Percentiles rank a stretch among this genome's conserved stretches.
Evolutionary conservation across 2,329 filamentous ascomycete genomes (phyloP).

Genomic region (Neopestalotiopsis sp.): DNA sequence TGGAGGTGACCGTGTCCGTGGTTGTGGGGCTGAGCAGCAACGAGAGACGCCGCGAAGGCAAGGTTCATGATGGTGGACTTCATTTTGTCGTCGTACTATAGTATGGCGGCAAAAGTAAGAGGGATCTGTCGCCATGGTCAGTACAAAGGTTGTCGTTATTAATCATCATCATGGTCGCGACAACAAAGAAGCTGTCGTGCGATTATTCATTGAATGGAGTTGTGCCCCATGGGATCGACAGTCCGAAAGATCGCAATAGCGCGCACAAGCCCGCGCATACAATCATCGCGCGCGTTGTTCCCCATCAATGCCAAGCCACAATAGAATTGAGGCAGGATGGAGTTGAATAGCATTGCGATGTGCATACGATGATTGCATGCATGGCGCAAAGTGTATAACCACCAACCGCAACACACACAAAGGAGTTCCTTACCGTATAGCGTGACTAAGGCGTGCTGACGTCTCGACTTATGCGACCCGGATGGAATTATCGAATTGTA

Average conservation of each 20-base stretch:
- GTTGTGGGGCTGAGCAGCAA: conserved; percentile 62
- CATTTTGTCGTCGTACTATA: conserved; percentile 40
- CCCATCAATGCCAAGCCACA: neutral
- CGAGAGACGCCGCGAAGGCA: conserved; percentile 59
- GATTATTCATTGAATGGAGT: neutral
- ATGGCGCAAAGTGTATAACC: neutral
- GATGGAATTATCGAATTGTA: neutral
- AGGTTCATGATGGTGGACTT: conserved; percentile 53
- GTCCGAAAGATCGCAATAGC: neutral
- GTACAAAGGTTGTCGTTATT: neutral
- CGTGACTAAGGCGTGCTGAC: conserved; percentile 8
- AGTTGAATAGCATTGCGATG: conserved; percentile 4
- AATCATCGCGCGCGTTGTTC: neutral
- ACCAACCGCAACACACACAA: neutral
- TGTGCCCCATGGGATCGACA: neutral
- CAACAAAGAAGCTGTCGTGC: neutral
- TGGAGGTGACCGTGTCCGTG: conserved; percentile 67
- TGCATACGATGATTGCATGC: neutral
- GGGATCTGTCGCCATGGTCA: neutral
- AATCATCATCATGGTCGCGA: conserved; percentile 11
- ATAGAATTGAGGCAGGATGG: neutral
- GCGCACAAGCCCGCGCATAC: neutral
- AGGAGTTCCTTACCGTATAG: conserved; percentile 14
- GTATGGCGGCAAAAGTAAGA: neutral
- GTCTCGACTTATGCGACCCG: neutral